Conservation (phyloP, 1,139 yeast species). For the Scheffersomyces cryptocercus region DNA sequence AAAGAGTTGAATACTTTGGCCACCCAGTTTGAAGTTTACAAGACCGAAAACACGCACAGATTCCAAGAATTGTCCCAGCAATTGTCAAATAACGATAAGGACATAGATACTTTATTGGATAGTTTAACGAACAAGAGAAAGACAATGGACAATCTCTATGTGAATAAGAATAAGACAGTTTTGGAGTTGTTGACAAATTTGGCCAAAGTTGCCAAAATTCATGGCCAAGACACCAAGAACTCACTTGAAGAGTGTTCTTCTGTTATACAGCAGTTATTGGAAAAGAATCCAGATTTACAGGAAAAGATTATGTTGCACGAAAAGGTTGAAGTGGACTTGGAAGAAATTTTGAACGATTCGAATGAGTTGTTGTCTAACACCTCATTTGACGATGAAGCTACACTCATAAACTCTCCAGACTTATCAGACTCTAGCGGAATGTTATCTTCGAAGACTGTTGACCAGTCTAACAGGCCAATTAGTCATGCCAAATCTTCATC, state of each 20-base stretch:
- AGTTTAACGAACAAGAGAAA: constrained; percentile 42
- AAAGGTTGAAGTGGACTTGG: constrained; percentile 33
- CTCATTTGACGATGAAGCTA: constrained; percentile 40
- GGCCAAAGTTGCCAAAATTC: constrained; percentile 47
- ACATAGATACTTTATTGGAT: constrained; percentile 45
- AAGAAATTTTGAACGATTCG: constrained; percentile 35
- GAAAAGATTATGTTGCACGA: constrained; percentile 30
- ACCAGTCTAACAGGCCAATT: neutral
- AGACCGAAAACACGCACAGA: constrained; percentile 32
- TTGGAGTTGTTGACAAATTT: constrained; percentile 45
- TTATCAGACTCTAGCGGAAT: constrained; percentile 9
- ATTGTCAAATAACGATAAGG: constrained; percentile 43
- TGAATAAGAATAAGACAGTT: constrained; percentile 47
- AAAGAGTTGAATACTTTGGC: constrained; percentile 30
- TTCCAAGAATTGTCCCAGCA: constrained; percentile 29
- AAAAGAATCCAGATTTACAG: constrained; percentile 40
- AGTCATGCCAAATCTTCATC: constrained; percentile 11
- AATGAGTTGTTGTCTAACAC: constrained; percentile 33
- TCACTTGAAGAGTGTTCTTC: constrained; percentile 35
- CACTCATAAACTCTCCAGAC: constrained; percentile 31
- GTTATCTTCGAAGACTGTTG: neutral
- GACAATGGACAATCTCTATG: constrained; percentile 47
- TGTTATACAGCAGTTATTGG: constrained; percentile 29
- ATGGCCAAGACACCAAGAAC: constrained; percentile 48
- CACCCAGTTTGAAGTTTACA: constrained; percentile 37